Evolutionary conservation across 768 basidiomycete genomes (phyloP).

Genomic region (Boletus vermiculosoides): DNA sequence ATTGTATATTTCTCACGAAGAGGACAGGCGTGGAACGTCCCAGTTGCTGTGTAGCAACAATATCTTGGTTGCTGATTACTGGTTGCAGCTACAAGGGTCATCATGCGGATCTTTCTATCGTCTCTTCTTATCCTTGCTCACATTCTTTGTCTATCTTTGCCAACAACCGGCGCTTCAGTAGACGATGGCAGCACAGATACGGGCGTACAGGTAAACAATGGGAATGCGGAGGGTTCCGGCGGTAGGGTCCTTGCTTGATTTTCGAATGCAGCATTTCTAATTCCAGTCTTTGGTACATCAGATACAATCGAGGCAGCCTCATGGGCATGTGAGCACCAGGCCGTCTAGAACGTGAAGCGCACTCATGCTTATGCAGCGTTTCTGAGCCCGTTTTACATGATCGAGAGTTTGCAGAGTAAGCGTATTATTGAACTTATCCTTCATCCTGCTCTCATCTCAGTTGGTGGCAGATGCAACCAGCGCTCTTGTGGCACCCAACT

Average conservation of each 20-base stretch:
- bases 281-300: no score
- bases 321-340: background rate
- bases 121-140: background rate
- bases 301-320: background rate
- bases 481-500: background rate
- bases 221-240: no score
- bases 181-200: no score
- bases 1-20: background rate
- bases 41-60: background rate
- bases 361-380: slow-evolving; percentile 1
- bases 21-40: background rate
- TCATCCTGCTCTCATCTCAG: background rate
- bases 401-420: slow-evolving; percentile 4
- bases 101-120: background rate
- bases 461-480: background rate
- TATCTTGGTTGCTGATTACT: no score
- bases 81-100: background rate
- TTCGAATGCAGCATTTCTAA: no score
- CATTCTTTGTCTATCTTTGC: background rate
- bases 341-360: background rate
- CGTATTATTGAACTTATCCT: background rate
- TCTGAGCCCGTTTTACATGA: background rate
- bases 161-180: background rate
- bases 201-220: no score
- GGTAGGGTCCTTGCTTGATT: no score